These are phyloP conservation scores for Leccinum pellstonianum DNA, from an alignment of 768 basidiomycete genomes.

Conservation along the genomic window DNA sequence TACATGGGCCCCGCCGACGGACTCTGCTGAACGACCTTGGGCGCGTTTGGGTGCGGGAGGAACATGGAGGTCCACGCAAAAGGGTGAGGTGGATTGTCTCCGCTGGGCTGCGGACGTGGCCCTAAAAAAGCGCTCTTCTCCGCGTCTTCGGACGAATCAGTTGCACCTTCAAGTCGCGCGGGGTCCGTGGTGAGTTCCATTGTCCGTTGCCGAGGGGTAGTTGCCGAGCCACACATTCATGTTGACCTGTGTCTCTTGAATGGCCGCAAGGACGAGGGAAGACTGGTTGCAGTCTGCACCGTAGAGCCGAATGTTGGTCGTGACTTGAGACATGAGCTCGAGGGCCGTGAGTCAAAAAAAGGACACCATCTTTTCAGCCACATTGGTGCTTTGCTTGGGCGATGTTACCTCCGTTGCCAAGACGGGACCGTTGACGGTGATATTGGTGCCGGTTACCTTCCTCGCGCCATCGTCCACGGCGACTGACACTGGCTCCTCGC, in stretches of 20 bases:
- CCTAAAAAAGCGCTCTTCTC: slow-evolving; percentile 26
- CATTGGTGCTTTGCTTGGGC: too few species aligned
- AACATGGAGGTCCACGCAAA: slow-evolving; percentile 45
- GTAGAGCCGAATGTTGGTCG: slow-evolving; percentile 77
- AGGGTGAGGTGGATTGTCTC: slow-evolving; percentile 17
- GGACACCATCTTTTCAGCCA: too few species aligned
- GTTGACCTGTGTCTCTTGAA: slow-evolving; percentile 85
- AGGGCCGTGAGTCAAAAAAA: slow-evolving; percentile 9
- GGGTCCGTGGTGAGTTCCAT: slow-evolving; percentile 37
- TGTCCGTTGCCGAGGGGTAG: slow-evolving; percentile 62
- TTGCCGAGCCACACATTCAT: slow-evolving; percentile 78
- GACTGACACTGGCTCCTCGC: too few species aligned
- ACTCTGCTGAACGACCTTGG: slow-evolving; percentile 32
- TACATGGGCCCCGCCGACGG: slow-evolving; percentile 56
- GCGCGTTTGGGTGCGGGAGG: slow-evolving; percentile 55
- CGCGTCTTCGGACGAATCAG: slow-evolving; percentile 5
- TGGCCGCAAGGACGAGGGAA: slow-evolving; percentile 82
- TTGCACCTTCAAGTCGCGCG: slow-evolving; percentile 5
- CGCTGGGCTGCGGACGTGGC: slow-evolving; percentile 22
- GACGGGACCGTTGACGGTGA: too few species aligned
- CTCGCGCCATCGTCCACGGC: too few species aligned
- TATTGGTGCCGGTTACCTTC: too few species aligned
- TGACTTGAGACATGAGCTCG: slow-evolving; percentile 83
- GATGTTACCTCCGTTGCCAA: too few species aligned
- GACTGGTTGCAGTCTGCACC: slow-evolving; percentile 87